Evolutionary conservation across 257 asterid genomes (phyloP), one percentile per base, ranked within the genome.

Genomic region (Scutellaria barbata): DNA sequence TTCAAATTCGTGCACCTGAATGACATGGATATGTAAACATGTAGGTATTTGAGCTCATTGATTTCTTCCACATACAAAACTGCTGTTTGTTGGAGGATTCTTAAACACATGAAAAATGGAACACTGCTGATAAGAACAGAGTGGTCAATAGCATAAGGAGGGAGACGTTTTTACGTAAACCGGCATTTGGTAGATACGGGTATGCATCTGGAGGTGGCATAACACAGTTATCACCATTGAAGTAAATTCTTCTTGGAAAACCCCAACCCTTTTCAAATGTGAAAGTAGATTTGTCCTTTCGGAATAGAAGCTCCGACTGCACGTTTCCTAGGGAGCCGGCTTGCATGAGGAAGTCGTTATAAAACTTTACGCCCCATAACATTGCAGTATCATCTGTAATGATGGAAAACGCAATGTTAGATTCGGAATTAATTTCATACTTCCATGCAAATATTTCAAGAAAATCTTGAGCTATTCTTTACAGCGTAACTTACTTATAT

Each of bases 141-240:
- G 87, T 48, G 74, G 83, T 48, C 47, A 73, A 22, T 63, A 88
- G 80, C 76, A 75, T 59, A 35, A 84, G 72, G 46, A 84, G 66
- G 66, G 95, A 68, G 77, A 74, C 20, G 10, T 45, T 78, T 74
- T 63, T 55, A 9, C 79, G 81, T 13, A 84, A 60, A 81, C 94
- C 59, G 66, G 82, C 74, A 54, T 90, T 92, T 51, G 98, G 96
- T 61, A 92, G 84, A 63, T 67, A 85, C 0, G 98, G 98, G 76
- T 92, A 92, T 13, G 82, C 77, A 61, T 89, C 90, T 1, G 98
- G 95, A 60, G 96, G 92, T 5, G 98, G 96, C 96, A 92, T 89
- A 42, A 89, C 96, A 69, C 97, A 92, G 71, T 89, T 92, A 64
- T 92, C 97, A 4, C 95, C 97, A 25, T 89, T 92, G 87, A 92